Evolutionary conservation across 2,329 filamentous ascomycete species (phyloP).

Genomic region (Didymella arachidicola): DNA sequence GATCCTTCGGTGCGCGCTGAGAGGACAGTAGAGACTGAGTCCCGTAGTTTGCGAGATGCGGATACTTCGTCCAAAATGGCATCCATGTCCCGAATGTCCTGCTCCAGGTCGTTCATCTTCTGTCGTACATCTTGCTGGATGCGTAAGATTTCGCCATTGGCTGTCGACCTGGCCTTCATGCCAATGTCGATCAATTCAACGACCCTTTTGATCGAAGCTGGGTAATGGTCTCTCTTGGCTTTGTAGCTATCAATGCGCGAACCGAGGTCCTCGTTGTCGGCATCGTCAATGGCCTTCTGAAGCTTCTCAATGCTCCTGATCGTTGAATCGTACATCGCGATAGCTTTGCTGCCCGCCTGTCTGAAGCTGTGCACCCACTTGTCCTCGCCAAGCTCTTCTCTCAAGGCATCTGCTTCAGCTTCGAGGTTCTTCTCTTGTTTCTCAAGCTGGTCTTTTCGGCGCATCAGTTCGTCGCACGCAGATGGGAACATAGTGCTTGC

Average conservation of each 20-base stretch:
- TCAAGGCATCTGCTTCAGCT: conserved; percentile 82
- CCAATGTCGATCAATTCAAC: conserved; percentile 93
- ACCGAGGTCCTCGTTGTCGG: conserved; percentile 67
- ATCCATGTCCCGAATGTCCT: conserved; percentile 80
- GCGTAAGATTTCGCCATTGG: conserved; percentile 92
- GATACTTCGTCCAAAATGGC: conserved; percentile 72
- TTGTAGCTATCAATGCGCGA: conserved; percentile 90
- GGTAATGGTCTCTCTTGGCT: conserved; percentile 92
- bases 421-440: conserved; percentile 88
- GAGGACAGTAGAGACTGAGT: conserved; percentile 91
- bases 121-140: conserved; percentile 84
- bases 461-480: conserved; percentile 86
- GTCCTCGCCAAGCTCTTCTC: conserved; percentile 92
- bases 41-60: conserved; percentile 78
- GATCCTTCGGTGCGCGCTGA: conserved; percentile 75
- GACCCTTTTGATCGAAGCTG: conserved; percentile 89
- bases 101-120: conserved; percentile 80
- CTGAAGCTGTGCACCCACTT: conserved; percentile 96
- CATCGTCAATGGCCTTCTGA: conserved; percentile 77
- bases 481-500: conserved; percentile 84
- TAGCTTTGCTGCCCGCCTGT: conserved; percentile 87
- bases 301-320: conserved; percentile 86
- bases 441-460: conserved; percentile 76
- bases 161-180: conserved; percentile 92
- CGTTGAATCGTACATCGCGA: conserved; percentile 97